Evolutionary conservation across 2,329 filamentous ascomycete genomes (phyloP).

Genomic region (Colletotrichum camelliae): DNA sequence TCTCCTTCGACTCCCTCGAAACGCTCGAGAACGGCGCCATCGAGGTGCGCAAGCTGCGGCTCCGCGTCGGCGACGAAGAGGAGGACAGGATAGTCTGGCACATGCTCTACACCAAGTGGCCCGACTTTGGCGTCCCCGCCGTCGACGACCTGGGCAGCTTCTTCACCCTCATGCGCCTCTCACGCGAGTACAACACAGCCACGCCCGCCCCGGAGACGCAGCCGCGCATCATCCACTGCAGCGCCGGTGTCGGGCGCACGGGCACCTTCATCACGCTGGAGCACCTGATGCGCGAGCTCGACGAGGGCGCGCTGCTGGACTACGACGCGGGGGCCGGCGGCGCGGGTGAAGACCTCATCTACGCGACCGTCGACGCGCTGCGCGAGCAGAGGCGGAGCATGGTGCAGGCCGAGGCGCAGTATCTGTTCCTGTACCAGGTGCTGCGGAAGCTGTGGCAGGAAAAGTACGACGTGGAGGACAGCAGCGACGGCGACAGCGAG

Average conservation of each 20-base stretch:
- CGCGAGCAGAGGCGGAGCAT: conserved; percentile 91
- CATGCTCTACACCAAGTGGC: conserved; percentile 86
- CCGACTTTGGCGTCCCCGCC: conserved; percentile 84
- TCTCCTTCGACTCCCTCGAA: conserved; percentile 71
- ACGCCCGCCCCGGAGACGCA: conserved; percentile 32
- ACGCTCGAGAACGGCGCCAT: conserved; percentile 61
- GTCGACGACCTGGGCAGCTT: conserved; percentile 71
- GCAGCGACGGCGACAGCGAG: conserved; percentile 42
- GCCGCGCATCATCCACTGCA: conserved; percentile 85
- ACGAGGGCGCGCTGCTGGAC: conserved; percentile 70
- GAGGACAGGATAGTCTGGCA: conserved; percentile 70
- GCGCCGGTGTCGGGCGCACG: conserved; percentile 90
- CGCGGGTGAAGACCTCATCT: conserved; percentile 67
- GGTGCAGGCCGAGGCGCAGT: conserved; percentile 90
- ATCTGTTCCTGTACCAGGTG: conserved; percentile 87
- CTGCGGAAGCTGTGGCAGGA: conserved; percentile 77
- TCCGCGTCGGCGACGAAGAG: conserved; percentile 54
- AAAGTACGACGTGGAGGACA: conserved; percentile 52
- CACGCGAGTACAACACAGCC: conserved; percentile 60
- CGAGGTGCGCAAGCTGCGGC: conserved; percentile 76
- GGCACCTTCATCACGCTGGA: conserved; percentile 98
- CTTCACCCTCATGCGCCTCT: conserved; percentile 72
- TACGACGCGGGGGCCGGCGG: conserved; percentile 37
- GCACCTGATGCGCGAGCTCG: conserved; percentile 83
- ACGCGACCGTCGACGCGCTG: conserved; percentile 78